Percentiles rank a stretch among this genome's conserved stretches.
These are phyloP conservation scores for Protomyces inundatus DNA, from an alignment of 1,139 yeast genomes.

Conservation along the genomic window DNA sequence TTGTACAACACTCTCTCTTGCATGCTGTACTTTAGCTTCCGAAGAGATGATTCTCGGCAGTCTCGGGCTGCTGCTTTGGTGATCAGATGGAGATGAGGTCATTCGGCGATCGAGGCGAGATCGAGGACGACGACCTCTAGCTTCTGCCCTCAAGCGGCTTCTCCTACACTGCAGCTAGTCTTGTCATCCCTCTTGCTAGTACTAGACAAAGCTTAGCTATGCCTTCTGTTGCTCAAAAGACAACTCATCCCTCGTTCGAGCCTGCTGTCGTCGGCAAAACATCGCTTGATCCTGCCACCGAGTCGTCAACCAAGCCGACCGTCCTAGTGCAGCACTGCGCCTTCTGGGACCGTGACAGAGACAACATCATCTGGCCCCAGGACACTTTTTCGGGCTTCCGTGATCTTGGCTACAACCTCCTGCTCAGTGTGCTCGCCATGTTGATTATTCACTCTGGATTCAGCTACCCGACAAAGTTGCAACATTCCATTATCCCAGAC, in stretches of 20 bases:
- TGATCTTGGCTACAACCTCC: constrained; percentile 26
- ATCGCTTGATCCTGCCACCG: no score
- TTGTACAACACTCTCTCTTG: background rate
- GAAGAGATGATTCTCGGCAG: no score
- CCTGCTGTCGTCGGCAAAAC: no score
- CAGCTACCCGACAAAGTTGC: constrained; percentile 22
- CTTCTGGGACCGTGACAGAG: constrained; percentile 27
- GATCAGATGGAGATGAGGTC: no score
- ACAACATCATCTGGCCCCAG: constrained; percentile 18
- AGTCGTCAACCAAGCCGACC: background rate
- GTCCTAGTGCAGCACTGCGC: constrained; percentile 25
- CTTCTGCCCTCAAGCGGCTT: no score
- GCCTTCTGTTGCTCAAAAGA: background rate
- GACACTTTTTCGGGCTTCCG: constrained; percentile 24
- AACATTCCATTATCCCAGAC: constrained; percentile 17
- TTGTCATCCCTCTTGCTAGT: no score
- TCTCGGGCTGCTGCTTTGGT: no score
- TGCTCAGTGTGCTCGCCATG: constrained; percentile 19
- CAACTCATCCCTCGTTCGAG: no score
- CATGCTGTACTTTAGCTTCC: no score
- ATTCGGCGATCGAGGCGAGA: no score
- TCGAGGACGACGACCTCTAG: no score
- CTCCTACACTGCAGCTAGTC: no score
- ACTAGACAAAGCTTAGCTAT: background rate
- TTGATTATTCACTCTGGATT: constrained; percentile 16